Evolutionary conservation across 805 yeast species (phyloP), one percentile per base, ranked within the genome.

Genomic region (Blastobotrys chiropterorum): DNA sequence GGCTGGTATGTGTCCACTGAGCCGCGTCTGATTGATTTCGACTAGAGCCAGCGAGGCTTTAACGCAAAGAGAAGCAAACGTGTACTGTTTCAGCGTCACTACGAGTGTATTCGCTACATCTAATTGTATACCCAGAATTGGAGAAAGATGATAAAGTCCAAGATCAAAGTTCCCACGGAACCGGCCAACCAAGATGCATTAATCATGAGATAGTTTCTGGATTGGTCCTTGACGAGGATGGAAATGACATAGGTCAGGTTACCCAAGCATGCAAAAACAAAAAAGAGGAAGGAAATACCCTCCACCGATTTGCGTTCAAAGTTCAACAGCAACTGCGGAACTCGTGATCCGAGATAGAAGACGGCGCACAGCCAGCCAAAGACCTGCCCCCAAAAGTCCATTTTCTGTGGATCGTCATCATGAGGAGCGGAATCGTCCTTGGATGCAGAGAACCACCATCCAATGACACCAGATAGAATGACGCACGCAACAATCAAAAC

Each of bases 111-210:
- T 39, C 13, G 6, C 5, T 14, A 39, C 5, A 39, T 39, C 16
- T 16, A 39, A 39, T 39, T 54, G 69, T 90, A 92, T 30, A 82
- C 59, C 76, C 89, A 90, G 69, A 90, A 90, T 70, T 90, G 98
- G 41, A 80, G 66, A 60, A 92, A 90, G 19, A 90, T 92, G 43
- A 85, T 75, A 57, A 88, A 83, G 68, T 92, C 99, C 70, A 90
- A 75, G 2, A 77, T 71, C 57, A 92, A 74, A 2, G 99, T 90
- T 15, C 98, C 98, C 45, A 85, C 74, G 26, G 95, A 83, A 1
- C 99, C 99, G 3, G 90, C 81, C 52, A 92, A 73, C 99, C 99
- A 92, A 20, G 95, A 83, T 1, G 92, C 80, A 67, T 94, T 95
- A 47, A 94, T 83, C 57, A 86, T 64, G 31, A 92, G 64, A 59